Evolutionary conservation across 345 rosid genomes (phyloP), one percentile per base, ranked within the genome.

Genomic region (Lepidium sativum): DNA sequence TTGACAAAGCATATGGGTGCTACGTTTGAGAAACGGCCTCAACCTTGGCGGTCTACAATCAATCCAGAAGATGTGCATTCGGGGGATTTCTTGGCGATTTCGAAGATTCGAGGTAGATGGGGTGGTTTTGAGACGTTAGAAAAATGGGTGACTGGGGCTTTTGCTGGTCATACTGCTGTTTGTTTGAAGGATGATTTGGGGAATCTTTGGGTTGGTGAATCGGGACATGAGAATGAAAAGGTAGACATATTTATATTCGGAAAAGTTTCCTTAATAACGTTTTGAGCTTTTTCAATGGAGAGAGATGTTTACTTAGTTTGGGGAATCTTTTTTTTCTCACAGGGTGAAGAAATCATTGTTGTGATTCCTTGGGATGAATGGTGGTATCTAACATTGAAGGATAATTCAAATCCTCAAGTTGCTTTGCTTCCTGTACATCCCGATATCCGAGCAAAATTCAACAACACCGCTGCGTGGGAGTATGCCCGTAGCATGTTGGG

Each of bases 71-170:
- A 94, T 70, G 91, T 94, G 64, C 85, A 86, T 53, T 79, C 92
- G 37, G 99, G 99, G 6, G 96, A 94, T 69, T 94, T 94, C 77
- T 80, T 94, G 74, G 96, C 96, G 0, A 76, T 90, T 38, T 94
- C 99, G 11, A 94, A 94, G 87, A 90, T 94, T 45, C 82, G 95
- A 65, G 97, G 97, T 51, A 80, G 99, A 43, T 94, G 99, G 99
- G 96, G 99, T 65, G 99, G 96, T 38, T 94, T 94, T 80, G 97
- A 94, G 86, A 82, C 97, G 0, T 77, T 94, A 68, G 99, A 94
- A 77, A 94, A 94, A 75, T 94, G 99, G 99, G 97, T 94, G 40
- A 94, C 96, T 9, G 99, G 99, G 15, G 97, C 99, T 55, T 94
- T 87, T 75, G 97, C 99, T 71, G 99, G 99, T 74, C 99, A 94